phyloP scores from a whole-genome alignment of 331 rosid genomes.

The Quercus tomentella region DNA sequence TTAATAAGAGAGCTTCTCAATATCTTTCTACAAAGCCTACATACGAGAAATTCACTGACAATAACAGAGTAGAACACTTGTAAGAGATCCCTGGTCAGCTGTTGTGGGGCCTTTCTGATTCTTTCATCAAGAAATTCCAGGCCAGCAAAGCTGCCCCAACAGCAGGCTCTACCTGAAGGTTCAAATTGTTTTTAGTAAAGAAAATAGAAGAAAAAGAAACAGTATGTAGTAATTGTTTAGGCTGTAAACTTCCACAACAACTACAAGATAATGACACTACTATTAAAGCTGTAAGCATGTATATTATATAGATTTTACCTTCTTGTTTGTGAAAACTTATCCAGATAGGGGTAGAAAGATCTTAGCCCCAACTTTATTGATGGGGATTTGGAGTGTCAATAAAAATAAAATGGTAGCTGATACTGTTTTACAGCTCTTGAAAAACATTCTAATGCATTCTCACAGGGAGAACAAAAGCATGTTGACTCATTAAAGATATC shows the following conservation, averaged over 20 bases:
- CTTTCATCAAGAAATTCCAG: slow-evolving; percentile 77
- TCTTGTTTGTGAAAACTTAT: background rate
- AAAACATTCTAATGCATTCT: background rate
- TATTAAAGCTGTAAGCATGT: background rate
- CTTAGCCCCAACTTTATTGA: background rate
- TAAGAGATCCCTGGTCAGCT: slow-evolving; percentile 27
- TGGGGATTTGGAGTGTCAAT: background rate
- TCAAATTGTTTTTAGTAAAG: background rate
- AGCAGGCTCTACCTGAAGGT: slow-evolving; percentile 89
- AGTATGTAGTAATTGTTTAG: background rate
- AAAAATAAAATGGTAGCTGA: background rate
- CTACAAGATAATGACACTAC: background rate
- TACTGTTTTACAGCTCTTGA: background rate
- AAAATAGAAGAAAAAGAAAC: background rate
- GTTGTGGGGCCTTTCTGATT: slow-evolving; percentile 34
- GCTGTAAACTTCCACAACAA: background rate
- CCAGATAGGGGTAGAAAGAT: background rate
- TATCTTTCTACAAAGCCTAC: background rate
- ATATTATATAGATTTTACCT: background rate
- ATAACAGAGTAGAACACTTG: background rate
- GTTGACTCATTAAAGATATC: too few relatives aligned
- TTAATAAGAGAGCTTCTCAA: background rate
- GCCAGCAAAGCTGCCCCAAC: slow-evolving; percentile 96
- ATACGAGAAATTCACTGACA: background rate
- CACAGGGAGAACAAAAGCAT: too few relatives aligned